Percentiles rank a stretch among this genome's conserved stretches.
Conservation (phyloP, 1,284 basidiomycete species). For the Cryptococcus sp. region DNA sequence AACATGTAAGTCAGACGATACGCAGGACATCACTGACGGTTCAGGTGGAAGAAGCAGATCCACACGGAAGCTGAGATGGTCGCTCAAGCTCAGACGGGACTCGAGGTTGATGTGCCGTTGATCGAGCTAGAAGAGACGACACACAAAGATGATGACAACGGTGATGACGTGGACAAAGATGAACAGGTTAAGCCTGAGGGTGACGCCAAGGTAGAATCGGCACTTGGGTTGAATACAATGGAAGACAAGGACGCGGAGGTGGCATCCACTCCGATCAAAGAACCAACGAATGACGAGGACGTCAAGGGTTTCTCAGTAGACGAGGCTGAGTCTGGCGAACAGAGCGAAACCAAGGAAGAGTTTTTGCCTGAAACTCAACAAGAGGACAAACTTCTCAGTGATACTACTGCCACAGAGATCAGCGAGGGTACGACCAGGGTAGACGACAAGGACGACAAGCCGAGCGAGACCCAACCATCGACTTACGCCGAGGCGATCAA, state of each 20-base stretch:
- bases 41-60: conserved; percentile 44
- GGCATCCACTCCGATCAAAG: background rate
- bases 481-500: conserved; percentile 9
- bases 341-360: too few relatives aligned
- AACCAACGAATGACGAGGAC: too few relatives aligned
- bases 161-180: too few relatives aligned
- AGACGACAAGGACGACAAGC: background rate
- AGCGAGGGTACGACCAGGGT: background rate
- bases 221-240: background rate
- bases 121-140: background rate
- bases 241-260: background rate
- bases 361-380: too few relatives aligned
- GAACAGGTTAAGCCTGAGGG: too few relatives aligned
- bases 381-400: too few relatives aligned
- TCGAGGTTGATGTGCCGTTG: too few relatives aligned
- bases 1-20: conserved; percentile 26
- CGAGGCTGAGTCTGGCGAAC: too few relatives aligned
- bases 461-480: background rate
- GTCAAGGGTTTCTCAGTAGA: too few relatives aligned
- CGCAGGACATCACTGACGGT: background rate
- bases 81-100: conserved; percentile 11
- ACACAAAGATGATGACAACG: background rate
- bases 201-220: background rate
- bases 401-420: too few relatives aligned
- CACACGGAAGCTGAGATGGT: conserved; percentile 41